Evolutionary conservation across 75 land plant genomes (phyloP), one percentile per base, ranked within the genome.

Genomic region (Gnetum montanum): DNA sequence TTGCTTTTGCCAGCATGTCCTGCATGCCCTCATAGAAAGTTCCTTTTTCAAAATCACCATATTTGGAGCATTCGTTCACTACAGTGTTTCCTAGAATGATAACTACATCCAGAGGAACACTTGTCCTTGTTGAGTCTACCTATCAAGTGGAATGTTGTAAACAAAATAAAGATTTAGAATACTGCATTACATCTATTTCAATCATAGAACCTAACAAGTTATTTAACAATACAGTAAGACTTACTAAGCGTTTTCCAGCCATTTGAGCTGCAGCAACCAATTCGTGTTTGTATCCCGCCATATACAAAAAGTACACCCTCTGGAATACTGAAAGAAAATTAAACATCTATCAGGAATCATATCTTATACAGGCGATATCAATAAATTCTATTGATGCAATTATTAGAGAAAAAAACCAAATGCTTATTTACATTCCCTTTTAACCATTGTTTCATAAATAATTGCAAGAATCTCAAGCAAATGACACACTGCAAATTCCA

Each of bases 271-370:
- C 49, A 25, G 75, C 77, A 33, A 28, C 64, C 3, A 76, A 46
- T 45, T 76, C 79, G 28, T 66, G 49, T 30, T 72, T 76, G 70
- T 76, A 76, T 4, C 79, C 79, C 35, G 79, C 79, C 77, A 76
- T 49, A 30, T 53, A 71, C 15, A 76, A 64, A 31, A 59, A 72
- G 41, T 76, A 67, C 10, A 76, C 43, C 45, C 71, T 61, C 58
- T 63, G 61, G 35, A 76, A 44, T 27, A 62, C 78, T 75, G 69
- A 22, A 52, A 52, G 36, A 1, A 33, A 1, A 52, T 19, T 52
- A 22, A 22, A 33, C 35, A 52, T 5, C 31, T 8, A 30, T 15
- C 15, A 7, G 15, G 30, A 16, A 19, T 25, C 16, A 11, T 31
- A 52, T 52, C 8, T 33, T 16, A 16, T 19, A 52, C 54, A 52